Evolutionary conservation across 192 early-diverging fungal species (phyloP).

Genomic region (Dissophora ornata): DNA sequence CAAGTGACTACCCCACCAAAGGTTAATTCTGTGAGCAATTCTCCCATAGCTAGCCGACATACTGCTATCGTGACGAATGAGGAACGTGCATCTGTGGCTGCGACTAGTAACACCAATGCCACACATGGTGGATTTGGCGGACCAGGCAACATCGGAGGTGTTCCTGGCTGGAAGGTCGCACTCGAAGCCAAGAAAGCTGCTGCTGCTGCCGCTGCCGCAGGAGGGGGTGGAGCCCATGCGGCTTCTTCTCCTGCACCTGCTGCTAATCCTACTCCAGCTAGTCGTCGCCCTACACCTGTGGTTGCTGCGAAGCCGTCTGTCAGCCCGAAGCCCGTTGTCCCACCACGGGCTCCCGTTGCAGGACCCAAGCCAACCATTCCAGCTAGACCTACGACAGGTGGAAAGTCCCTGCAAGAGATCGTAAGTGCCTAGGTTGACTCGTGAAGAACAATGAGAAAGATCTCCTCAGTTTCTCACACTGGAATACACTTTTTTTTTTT

Average conservation of each 20-base stretch:
- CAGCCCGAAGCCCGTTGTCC: constrained; percentile 36
- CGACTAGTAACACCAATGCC: constrained; percentile 40
- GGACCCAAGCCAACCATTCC: constrained; percentile 45
- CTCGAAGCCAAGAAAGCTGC: constrained; percentile 68
- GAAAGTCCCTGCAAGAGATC: constrained; percentile 49
- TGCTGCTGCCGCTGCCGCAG: constrained; percentile 44
- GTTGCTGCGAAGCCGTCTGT: constrained; percentile 41
- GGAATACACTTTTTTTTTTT: background rate
- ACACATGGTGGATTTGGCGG: constrained; percentile 43
- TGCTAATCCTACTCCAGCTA: constrained; percentile 40
- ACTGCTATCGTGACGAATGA: constrained; percentile 22
- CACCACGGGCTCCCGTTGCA: constrained; percentile 34
- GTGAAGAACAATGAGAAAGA: background rate
- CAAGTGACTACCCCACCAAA: constrained; percentile 16
- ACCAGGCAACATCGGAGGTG: constrained; percentile 54
- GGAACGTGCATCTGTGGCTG: constrained; percentile 22
- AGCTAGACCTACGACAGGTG: constrained; percentile 42
- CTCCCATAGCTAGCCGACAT: constrained; percentile 15
- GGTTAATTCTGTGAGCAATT: constrained; percentile 8
- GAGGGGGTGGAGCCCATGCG: constrained; percentile 15
- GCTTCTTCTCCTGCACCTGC: constrained; percentile 27
- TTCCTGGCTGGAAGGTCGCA: constrained; percentile 67
- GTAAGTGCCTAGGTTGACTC: constrained; percentile 17
- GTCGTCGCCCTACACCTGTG: constrained; percentile 37
- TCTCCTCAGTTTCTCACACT: background rate